These are phyloP conservation scores for Durio zibethinus DNA, from an alignment of 345 rosid genomes.

Conservation along the genomic window DNA sequence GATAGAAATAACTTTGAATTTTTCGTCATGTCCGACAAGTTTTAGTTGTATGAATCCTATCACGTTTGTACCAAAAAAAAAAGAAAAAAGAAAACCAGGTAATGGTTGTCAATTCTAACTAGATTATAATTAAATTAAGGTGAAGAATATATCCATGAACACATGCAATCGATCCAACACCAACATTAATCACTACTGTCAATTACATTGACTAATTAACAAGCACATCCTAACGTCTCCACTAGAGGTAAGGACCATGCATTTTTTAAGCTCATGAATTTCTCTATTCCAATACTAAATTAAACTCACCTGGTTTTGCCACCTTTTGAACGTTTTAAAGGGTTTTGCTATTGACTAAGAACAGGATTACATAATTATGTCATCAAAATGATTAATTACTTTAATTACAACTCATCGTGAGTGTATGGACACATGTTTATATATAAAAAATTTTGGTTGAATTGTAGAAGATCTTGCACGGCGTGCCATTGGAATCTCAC, in stretches of 20 bases:
- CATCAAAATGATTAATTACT: not conserved
- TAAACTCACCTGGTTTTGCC: not conserved
- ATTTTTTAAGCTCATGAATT: not conserved
- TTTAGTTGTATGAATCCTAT: too few species aligned
- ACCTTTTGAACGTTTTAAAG: not conserved
- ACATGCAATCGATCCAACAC: too few species aligned
- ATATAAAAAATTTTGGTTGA: not conserved
- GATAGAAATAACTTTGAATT: too few species aligned
- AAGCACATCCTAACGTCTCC: not conserved
- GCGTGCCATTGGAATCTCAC: not conserved
- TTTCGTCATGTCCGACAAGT: too few species aligned
- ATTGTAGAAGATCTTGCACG: not conserved
- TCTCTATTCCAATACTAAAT: too few species aligned
- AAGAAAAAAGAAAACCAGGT: too few species aligned
- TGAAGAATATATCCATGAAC: too few species aligned
- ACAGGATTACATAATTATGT: not conserved
- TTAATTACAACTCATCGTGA: not conserved
- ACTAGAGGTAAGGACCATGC: not conserved
- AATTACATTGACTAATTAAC: too few species aligned
- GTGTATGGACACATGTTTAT: not conserved
- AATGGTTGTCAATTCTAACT: too few species aligned
- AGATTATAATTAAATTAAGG: too few species aligned
- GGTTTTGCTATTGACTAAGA: not conserved
- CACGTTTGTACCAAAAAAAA: too few species aligned
- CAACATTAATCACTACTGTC: not conserved